Evolutionary conservation across 768 basidiomycete species (phyloP).

Genomic region (Tricholoma hemisulphureum): DNA sequence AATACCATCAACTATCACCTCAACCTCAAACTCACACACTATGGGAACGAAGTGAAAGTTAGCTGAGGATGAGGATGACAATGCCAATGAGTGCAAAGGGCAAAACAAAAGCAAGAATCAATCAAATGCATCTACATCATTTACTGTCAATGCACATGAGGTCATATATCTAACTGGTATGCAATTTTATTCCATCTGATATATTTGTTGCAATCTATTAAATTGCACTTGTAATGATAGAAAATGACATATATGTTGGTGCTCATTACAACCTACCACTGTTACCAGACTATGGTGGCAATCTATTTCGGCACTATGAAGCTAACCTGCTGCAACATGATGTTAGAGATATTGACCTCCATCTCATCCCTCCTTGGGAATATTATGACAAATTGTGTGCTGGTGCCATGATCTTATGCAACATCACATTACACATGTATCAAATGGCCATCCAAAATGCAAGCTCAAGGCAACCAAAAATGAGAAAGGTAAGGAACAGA

Average conservation of each 20-base stretch:
- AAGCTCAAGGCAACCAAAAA: neutral
- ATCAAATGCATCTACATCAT: neutral
- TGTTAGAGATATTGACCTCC: conserved; percentile 4
- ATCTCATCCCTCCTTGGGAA: conserved; percentile 13
- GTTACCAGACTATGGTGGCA: conserved; percentile 31
- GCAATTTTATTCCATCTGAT: neutral
- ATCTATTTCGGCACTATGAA: conserved; percentile 55
- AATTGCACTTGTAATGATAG: neutral
- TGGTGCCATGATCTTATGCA: conserved; percentile 58
- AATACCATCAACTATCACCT: neutral
- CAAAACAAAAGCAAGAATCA: neutral
- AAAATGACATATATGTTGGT: neutral
- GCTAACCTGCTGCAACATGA: conserved; percentile 33
- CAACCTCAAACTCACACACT: neutral
- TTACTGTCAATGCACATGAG: neutral
- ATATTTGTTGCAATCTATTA: neutral
- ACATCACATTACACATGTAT: neutral
- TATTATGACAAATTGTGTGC: conserved; percentile 4
- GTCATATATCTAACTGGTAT: neutral
- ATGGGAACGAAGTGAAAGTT: neutral
- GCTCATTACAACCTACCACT: conserved; percentile 19
- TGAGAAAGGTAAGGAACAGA: neutral
- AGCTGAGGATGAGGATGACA: neutral
- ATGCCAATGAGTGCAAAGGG: too few relatives aligned
- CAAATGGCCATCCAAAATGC: neutral